Percentiles rank a stretch among this genome's conserved stretches.
These are phyloP conservation scores for Tillandsia leiboldiana DNA, from an alignment of 176 grass and related monocot genomes.

Conservation along the genomic window DNA sequence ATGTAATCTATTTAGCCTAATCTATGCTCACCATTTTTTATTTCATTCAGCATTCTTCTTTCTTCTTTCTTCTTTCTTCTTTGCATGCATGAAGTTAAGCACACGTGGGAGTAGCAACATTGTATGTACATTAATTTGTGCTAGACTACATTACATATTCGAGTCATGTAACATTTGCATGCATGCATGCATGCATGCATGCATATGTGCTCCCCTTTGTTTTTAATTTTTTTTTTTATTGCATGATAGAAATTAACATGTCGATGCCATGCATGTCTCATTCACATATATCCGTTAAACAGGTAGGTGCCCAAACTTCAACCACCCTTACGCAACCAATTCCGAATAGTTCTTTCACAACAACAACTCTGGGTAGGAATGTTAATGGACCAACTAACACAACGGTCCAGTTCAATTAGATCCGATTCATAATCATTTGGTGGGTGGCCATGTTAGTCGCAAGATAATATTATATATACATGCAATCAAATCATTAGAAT, in stretches of 20 bases:
- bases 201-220: background rate
- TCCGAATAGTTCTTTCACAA: background rate
- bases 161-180: background rate
- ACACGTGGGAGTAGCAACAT: no score
- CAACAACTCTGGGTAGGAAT: background rate
- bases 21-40: background rate
- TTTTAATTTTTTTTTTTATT: no score
- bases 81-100: no score
- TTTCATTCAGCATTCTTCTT: background rate
- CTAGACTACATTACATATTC: no score
- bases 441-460: no score
- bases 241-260: no score
- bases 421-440: no score
- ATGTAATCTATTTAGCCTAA: conserved; percentile 21
- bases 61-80: background rate
- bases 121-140: no score
- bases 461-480: no score
- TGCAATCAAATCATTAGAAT: no score
- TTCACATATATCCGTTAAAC: background rate
- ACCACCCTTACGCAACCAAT: background rate
- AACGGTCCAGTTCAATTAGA: no score
- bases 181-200: background rate
- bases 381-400: no score
- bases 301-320: background rate
- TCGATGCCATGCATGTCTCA: background rate